Evolutionary conservation across 78 protist genomes (phyloP).

Genomic region (Paratrimastix pyriformis): DNA sequence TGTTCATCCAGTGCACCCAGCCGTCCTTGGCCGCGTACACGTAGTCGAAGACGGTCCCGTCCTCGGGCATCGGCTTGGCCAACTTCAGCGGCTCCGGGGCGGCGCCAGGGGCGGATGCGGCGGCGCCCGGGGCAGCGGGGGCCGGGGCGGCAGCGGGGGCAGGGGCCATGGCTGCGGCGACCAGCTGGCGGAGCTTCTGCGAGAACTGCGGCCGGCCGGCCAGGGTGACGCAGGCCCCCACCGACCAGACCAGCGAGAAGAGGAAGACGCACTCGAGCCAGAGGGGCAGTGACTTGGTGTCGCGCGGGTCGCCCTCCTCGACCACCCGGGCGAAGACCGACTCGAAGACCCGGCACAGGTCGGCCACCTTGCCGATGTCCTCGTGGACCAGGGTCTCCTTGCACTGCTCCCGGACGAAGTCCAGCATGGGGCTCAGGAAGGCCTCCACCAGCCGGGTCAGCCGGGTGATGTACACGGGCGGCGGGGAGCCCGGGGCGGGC

Average conservation of each 20-base stretch:
- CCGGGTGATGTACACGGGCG: not conserved
- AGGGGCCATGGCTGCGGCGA: conserved; percentile 15
- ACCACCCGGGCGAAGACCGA: not conserved
- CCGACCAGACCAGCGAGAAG: conserved; percentile 44
- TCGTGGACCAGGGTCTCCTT: conserved; percentile 3
- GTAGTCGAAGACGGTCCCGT: conserved; percentile 37
- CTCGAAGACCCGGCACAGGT: conserved; percentile 21
- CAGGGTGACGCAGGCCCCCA: conserved; percentile 34
- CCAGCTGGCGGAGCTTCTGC: conserved; percentile 13
- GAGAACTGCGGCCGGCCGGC: conserved; percentile 29
- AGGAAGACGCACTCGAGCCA: conserved; percentile 33
- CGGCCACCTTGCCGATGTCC: conserved; percentile 27
- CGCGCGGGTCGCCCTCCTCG: conserved; percentile 1
- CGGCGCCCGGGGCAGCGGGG: too few species aligned
- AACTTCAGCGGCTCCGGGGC: not conserved
- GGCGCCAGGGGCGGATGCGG: too few species aligned
- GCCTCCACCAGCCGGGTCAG: conserved; percentile 16
- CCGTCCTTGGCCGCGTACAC: conserved; percentile 1
- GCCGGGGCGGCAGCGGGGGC: too few species aligned
- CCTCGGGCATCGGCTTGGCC: conserved; percentile 26
- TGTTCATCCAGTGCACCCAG: conserved; percentile 56
- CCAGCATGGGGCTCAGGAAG: conserved; percentile 5
- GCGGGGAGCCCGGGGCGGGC: not conserved
- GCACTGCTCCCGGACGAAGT: not conserved
- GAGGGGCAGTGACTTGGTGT: not conserved